Percentiles rank a stretch among this genome's conserved stretches.
Conservation (phyloP, 495 filamentous ascomycete genomes). For the Talaromyces ruber region DNA sequence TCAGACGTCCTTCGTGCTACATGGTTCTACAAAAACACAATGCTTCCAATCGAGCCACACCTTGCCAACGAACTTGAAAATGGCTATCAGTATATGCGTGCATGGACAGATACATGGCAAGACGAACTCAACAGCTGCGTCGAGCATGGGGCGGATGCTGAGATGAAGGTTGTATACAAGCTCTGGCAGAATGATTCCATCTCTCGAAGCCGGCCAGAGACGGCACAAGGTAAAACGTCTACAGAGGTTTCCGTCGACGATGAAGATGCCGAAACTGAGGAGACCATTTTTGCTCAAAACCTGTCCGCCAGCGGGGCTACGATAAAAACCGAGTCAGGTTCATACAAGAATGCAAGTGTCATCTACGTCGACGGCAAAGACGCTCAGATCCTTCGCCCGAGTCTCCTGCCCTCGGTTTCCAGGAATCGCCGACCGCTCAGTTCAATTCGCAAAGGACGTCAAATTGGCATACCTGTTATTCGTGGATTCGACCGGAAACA, state of each 20-base stretch:
- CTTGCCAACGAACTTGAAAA: conserved; percentile 87
- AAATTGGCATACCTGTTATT: conserved; percentile 77
- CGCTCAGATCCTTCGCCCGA: conserved; percentile 75
- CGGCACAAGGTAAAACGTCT: conserved; percentile 12
- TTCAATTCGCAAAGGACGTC: conserved; percentile 74
- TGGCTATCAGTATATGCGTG: conserved; percentile 76
- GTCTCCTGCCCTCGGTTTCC: conserved; percentile 69
- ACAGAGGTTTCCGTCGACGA: conserved; percentile 7
- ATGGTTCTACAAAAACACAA: conserved; percentile 95
- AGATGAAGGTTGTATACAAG: conserved; percentile 77
- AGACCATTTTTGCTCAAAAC: conserved; percentile 21
- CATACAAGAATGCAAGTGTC: conserved; percentile 63
- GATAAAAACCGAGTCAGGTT: conserved; percentile 24
- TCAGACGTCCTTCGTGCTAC: conserved; percentile 76
- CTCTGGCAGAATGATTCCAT: conserved; percentile 60
- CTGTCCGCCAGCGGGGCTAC: conserved; percentile 33
- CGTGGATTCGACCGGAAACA: conserved; percentile 71
- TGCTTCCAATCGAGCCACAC: conserved; percentile 79
- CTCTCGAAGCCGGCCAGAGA: conserved; percentile 19
- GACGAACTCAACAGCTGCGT: conserved; percentile 88
- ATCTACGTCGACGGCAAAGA: conserved; percentile 69
- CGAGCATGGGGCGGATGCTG: conserved; percentile 81
- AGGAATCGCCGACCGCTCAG: conserved; percentile 68
- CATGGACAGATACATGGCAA: conserved; percentile 88
- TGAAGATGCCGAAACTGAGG: conserved; percentile 1